Evolutionary conservation across 306 rosid species (phyloP).

Genomic region (Glycine soja): DNA sequence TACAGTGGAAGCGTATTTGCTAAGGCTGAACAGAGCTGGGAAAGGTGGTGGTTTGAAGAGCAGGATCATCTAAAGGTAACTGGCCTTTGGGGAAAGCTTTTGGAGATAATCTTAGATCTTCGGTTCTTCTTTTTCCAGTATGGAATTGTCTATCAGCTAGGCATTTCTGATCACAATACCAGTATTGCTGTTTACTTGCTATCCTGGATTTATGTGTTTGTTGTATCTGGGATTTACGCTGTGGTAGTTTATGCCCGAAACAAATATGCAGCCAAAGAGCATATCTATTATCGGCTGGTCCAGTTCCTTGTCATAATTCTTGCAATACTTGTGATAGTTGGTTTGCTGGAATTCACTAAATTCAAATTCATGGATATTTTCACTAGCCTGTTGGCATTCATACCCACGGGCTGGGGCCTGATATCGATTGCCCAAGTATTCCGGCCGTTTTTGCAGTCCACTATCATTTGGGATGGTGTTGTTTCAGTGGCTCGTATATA

Average conservation of each 20-base stretch:
- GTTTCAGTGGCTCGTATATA: slow-evolving; percentile 59
- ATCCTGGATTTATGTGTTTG: slow-evolving; percentile 56
- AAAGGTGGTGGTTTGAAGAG: slow-evolving; percentile 61
- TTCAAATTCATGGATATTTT: slow-evolving; percentile 54
- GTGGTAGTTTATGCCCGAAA: slow-evolving; percentile 53
- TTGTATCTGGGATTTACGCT: slow-evolving; percentile 49
- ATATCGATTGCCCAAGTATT: slow-evolving; percentile 60
- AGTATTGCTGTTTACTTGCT: slow-evolving; percentile 57
- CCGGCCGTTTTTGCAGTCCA: slow-evolving; percentile 51
- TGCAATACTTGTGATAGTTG: slow-evolving; percentile 53
- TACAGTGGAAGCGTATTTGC: slow-evolving; percentile 60
- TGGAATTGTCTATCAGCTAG: slow-evolving; percentile 65
- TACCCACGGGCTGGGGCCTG: slow-evolving; percentile 66
- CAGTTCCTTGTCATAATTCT: slow-evolving; percentile 59
- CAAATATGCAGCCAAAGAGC: slow-evolving; percentile 58
- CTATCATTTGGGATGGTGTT: slow-evolving; percentile 56
- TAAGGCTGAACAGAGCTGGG: slow-evolving; percentile 67
- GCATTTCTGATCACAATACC: slow-evolving; percentile 49
- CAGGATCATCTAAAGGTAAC: slow-evolving; percentile 60
- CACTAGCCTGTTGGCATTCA: slow-evolving; percentile 60
- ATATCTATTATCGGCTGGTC: slow-evolving; percentile 60
- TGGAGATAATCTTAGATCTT: slow-evolving; percentile 59
- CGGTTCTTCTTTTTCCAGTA: slow-evolving; percentile 63
- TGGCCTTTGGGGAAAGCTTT: slow-evolving; percentile 60
- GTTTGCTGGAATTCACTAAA: slow-evolving; percentile 54